Evolutionary conservation across 2,329 filamentous ascomycete genomes (phyloP).

Genomic region (Sclerotiophoma versabilis): DNA sequence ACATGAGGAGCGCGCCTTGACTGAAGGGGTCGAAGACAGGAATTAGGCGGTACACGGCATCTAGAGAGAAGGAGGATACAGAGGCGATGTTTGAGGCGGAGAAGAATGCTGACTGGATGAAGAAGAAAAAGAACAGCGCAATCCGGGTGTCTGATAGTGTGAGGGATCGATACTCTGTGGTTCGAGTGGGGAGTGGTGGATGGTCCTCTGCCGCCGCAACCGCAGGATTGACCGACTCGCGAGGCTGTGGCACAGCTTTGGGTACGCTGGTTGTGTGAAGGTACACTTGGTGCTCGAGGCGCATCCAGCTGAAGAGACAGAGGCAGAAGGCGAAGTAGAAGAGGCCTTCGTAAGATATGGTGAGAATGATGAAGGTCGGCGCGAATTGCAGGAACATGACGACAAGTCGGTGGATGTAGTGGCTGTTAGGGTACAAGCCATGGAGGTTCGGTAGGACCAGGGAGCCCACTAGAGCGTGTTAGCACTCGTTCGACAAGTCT

Average conservation of each 20-base stretch:
- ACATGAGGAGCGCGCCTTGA: slow-evolving; percentile 82
- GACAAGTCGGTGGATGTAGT: slow-evolving; percentile 89
- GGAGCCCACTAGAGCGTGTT: slow-evolving; percentile 67
- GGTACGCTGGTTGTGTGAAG: slow-evolving; percentile 40
- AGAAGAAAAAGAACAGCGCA: slow-evolving; percentile 91
- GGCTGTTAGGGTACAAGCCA: slow-evolving; percentile 76
- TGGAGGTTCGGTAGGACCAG: slow-evolving; percentile 83
- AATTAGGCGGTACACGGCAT: slow-evolving; percentile 85
- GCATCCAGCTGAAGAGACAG: slow-evolving; percentile 85
- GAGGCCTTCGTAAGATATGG: slow-evolving; percentile 94
- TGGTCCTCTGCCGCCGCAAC: slow-evolving; percentile 49
- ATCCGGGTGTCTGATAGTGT: slow-evolving; percentile 85
- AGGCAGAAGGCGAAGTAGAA: slow-evolving; percentile 92
- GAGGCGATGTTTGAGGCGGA: slow-evolving; percentile 96
- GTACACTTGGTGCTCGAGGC: slow-evolving; percentile 83
- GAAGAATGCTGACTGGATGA: slow-evolving; percentile 96
- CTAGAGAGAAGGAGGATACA: slow-evolving; percentile 89
- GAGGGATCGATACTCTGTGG: slow-evolving; percentile 67
- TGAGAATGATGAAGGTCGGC: slow-evolving; percentile 92
- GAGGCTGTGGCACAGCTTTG: slow-evolving; percentile 16
- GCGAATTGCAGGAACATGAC: slow-evolving; percentile 92
- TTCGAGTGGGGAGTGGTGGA: slow-evolving; percentile 42
- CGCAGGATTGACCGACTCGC: slow-evolving; percentile 45
- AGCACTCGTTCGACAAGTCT: neutral
- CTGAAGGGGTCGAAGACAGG: slow-evolving; percentile 94